Evolutionary conservation across 345 rosid species (phyloP), one percentile per base, ranked within the genome.

Genomic region (Leavenworthia alabamica): DNA sequence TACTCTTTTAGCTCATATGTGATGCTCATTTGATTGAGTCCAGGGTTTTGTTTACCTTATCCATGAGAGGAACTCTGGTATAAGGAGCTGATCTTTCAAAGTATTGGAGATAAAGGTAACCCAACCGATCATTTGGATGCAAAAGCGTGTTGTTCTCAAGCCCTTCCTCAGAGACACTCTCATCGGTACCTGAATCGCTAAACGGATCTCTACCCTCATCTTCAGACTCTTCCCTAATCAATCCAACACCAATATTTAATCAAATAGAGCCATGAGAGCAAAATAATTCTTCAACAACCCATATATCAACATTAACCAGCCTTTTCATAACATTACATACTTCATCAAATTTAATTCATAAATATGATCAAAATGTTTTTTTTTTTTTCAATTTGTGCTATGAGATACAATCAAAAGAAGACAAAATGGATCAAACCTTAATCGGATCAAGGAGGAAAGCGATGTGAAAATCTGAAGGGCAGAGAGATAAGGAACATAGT

Each of bases 401-500:
- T 6, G 1, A 29, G 1, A 29, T 6, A 8, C 14, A 32, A n/a
- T 55, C 19, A n/a, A 51, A 40, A 29, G 52, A 17, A 20, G 22
- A 20, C 3, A 37, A 17, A 3, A 3, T 37, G 52, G 36, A 49
- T 16, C 29, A 49, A 32, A 89, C 99, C 97, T 85, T 69, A 83
- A 74, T 42, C 69, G 66, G 72, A 81, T 78, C 67, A 82, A 69
- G 14, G 81, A 80, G 14, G 96, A 71, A 75, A 66, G 76, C 77
- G 96, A 82, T 56, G 94, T 85, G 77, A 80, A 93, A 72, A 93
- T 89, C 72, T 93, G 97, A 50, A 93, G 78, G 12, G 95, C 97
- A 43, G 99, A 93, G 68, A 93, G 88, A 62, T 89, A 93, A 60
- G 99, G 99, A 41, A 89, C 99, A 67, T 87, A 89, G 78, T 93